phyloP scores from a whole-genome alignment of 2,329 filamentous ascomycete genomes.

The Colletotrichum filicis region DNA sequence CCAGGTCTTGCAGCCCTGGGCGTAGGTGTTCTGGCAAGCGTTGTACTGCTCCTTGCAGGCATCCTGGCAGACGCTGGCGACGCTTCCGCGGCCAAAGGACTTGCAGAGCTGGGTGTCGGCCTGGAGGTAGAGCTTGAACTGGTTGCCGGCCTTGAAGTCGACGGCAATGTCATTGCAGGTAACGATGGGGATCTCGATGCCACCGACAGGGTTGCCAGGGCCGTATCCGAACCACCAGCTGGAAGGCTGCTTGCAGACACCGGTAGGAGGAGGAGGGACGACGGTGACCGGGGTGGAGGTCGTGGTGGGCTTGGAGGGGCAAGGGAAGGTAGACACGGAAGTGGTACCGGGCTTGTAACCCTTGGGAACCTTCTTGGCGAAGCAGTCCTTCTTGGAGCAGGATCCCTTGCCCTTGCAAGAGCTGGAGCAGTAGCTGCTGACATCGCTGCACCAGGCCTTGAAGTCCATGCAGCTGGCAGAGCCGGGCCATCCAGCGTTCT shows the following conservation, averaged over 20 bases:
- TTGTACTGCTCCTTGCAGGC: conserved; percentile 65
- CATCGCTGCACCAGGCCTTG: conserved; percentile 58
- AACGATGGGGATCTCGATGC: conserved; percentile 62
- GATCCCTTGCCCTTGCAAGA: conserved; percentile 47
- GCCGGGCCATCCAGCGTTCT: conserved; percentile 60
- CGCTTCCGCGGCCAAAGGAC: conserved; percentile 52
- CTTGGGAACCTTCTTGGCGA: conserved; percentile 52
- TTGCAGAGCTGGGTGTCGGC: conserved; percentile 55
- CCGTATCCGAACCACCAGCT: conserved; percentile 73
- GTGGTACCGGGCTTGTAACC: conserved; percentile 44
- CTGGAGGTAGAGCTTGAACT: conserved; percentile 64
- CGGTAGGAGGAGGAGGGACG: conserved; percentile 58
- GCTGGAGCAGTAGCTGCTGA: conserved; percentile 56
- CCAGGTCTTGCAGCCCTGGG: conserved; percentile 55
- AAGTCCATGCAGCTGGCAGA: conserved; percentile 61
- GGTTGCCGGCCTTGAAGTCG: conserved; percentile 52
- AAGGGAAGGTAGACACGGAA: conserved; percentile 41
- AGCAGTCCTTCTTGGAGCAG: conserved; percentile 57
- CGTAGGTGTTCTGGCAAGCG: conserved; percentile 60
- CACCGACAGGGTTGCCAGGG: conserved; percentile 67
- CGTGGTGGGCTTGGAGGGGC: conserved; percentile 40
- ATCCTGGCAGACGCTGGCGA: conserved; percentile 57
- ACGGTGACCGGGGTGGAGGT: conserved; percentile 41
- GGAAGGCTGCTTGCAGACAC: conserved; percentile 64
- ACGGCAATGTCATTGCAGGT: conserved; percentile 63